Evolutionary conservation across 2,329 filamentous ascomycete genomes (phyloP), one percentile per base, ranked within the genome.

Genomic region (Emericellopsis atlantica): DNA sequence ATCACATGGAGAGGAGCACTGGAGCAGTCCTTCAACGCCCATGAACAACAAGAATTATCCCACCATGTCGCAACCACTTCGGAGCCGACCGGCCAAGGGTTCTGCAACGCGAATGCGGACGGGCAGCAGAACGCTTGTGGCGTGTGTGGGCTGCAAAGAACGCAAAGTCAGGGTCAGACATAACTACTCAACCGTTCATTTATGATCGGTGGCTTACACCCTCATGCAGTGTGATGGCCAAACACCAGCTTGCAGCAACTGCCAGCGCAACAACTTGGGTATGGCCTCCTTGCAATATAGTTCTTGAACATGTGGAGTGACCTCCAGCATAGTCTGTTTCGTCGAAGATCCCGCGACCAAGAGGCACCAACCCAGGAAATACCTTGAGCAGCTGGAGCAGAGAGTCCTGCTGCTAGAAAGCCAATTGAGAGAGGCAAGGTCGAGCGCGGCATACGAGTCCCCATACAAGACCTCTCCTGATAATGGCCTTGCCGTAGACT

Each of bases 341-440:
- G 54, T 60, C 6, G 57, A 62, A 48, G 58, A 62, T 39, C 56
- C 57, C 7, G 53, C 57, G 7, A 60, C 58, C 2, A 52, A 55
- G 55, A 31, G 49, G 57, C 37, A 59, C 61, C 45, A 52, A 60
- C 48, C 57, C 1, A 53, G 57, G 23, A 40, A 47, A 9, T 50
- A 38, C 5, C 16, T 38, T 14, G 36, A 38, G 36, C 21, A 23
- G n/a, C 36, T 38, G 11, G 36, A 38, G 22, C 10, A 38, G 1
- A 11, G 52, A 3, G 48, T 55, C 21, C 50, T 52, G 8, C 53
- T 53, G 26, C 49, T 59, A 1, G 58, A 60, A 39, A 46, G 41
- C 33, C 41, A 57, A 4, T 47, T 60, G 12, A 53, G 54, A 24
- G 44, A 54, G 33, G 38, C 45, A 18, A 46, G 47, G 11, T 53